Percentiles rank a stretch among this genome's conserved stretches.
These are phyloP conservation scores for Dactylonectria estremocensis DNA, from an alignment of 2,329 filamentous ascomycete genomes.

Conservation along the genomic window DNA sequence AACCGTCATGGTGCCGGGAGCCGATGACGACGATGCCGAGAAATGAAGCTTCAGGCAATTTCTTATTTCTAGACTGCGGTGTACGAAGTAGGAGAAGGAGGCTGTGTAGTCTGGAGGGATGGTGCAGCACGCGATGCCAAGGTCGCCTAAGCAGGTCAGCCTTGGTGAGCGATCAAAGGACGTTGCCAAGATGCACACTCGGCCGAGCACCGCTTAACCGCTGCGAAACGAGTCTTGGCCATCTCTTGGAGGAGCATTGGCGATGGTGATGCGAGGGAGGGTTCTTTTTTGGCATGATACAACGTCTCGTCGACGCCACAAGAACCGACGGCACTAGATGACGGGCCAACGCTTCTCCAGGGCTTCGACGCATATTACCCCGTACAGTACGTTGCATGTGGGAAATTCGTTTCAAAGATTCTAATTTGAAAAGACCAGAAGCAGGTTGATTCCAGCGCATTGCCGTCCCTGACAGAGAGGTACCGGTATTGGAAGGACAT, in stretches of 20 bases:
- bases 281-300: not conserved
- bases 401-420: conserved; percentile 15
- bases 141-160: not conserved
- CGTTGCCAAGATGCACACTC: conserved; percentile 15
- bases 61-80: not conserved
- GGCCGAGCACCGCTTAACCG: not conserved
- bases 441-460: conserved; percentile 14
- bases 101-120: too few relatives aligned
- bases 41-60: not conserved
- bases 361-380: not conserved
- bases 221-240: not conserved
- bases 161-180: not conserved
- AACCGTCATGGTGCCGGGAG: conserved; percentile 3
- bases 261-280: not conserved
- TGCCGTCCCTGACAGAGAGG: conserved; percentile 3
- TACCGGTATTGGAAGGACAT: not conserved
- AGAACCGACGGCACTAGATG: not conserved
- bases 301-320: not conserved
- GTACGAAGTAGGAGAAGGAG: not conserved
- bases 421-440: conserved; percentile 4
- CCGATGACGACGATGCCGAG: conserved; percentile 18
- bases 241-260: not conserved
- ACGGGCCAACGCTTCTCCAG: not conserved
- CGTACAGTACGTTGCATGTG: too few relatives aligned
- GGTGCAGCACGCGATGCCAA: not conserved